Conservation (phyloP, 2,329 filamentous ascomycete species). For the Acrodontium crateriforme region DNA sequence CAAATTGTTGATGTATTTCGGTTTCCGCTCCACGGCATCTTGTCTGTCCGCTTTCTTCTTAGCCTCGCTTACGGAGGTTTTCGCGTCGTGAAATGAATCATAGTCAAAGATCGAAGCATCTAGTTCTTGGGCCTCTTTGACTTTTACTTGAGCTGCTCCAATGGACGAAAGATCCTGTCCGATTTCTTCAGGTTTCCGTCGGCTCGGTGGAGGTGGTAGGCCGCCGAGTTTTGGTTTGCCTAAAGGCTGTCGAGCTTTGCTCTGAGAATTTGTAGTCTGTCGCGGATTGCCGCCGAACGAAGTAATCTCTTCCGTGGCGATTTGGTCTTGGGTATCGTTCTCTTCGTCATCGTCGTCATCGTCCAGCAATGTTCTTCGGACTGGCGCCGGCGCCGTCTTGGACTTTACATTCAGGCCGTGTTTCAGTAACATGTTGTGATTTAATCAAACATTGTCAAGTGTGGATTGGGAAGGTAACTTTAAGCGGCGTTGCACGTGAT, state of each 20-base stretch:
- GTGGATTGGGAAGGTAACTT: not conserved
- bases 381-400: conserved; percentile 10
- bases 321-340: conserved; percentile 6
- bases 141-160: conserved; percentile 48
- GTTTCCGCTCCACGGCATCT: conserved; percentile 46
- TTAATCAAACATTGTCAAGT: not conserved
- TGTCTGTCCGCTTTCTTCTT: conserved; percentile 40
- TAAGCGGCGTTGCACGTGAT: too few species aligned
- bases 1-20: conserved; percentile 67
- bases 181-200: conserved; percentile 25
- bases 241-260: not conserved
- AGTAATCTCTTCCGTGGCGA: conserved; percentile 41
- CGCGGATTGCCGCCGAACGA: conserved; percentile 34
- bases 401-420: conserved; percentile 24
- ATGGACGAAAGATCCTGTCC: conserved; percentile 48
- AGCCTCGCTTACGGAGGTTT: conserved; percentile 45
- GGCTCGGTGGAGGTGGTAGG: conserved; percentile 26
- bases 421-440: conserved; percentile 20
- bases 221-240: conserved; percentile 15
- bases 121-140: conserved; percentile 49
- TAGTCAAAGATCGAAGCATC: conserved; percentile 76
- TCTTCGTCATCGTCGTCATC: conserved; percentile 17
- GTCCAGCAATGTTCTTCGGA: conserved; percentile 11
- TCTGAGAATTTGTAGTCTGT: conserved; percentile 5
- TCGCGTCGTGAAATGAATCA: conserved; percentile 65